Conservation (phyloP, 345 rosid species). For the Populus deltoides region DNA sequence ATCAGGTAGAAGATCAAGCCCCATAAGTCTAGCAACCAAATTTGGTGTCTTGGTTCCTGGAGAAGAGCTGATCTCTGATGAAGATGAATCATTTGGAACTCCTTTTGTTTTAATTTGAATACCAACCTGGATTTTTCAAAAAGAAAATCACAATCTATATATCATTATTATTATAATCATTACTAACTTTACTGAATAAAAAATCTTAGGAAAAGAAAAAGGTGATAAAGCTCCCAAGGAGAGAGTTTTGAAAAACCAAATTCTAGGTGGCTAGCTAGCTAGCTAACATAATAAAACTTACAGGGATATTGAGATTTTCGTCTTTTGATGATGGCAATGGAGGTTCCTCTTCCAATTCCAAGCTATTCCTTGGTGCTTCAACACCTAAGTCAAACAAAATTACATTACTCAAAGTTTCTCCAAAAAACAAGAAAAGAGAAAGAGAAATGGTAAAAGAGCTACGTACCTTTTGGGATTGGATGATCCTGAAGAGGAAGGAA, state of each 20-base stretch:
- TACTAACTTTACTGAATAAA: conserved; percentile 22
- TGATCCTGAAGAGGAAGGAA: conserved; percentile 15
- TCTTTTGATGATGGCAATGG: conserved; percentile 38
- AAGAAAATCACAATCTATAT: conserved; percentile 5
- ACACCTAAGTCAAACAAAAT: conserved; percentile 37
- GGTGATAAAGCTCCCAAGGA: conserved; percentile 18
- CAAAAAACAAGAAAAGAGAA: not conserved
- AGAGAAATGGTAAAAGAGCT: not conserved
- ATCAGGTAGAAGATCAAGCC: conserved; percentile 85
- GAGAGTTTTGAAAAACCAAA: not conserved
- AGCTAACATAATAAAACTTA: conserved; percentile 24
- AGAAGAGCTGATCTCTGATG: conserved; percentile 59
- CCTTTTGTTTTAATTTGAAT: conserved; percentile 67
- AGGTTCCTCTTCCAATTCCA: conserved; percentile 55
- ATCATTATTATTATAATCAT: conserved; percentile 30
- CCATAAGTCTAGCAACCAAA: conserved; percentile 89
- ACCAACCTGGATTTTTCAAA: conserved; percentile 44
- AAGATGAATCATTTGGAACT: conserved; percentile 29
- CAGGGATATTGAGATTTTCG: conserved; percentile 47
- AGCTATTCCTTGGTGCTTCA: conserved; percentile 82
- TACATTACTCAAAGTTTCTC: not conserved
- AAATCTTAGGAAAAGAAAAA: conserved; percentile 11
- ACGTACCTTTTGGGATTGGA: conserved; percentile 43
- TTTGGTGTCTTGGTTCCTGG: conserved; percentile 78
- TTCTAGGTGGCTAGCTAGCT: not conserved